Percentiles rank a stretch among this genome's conserved stretches.
phyloP scores from a whole-genome alignment of 1,139 yeast genomes.

The Scheffersomyces cryptocercus region DNA sequence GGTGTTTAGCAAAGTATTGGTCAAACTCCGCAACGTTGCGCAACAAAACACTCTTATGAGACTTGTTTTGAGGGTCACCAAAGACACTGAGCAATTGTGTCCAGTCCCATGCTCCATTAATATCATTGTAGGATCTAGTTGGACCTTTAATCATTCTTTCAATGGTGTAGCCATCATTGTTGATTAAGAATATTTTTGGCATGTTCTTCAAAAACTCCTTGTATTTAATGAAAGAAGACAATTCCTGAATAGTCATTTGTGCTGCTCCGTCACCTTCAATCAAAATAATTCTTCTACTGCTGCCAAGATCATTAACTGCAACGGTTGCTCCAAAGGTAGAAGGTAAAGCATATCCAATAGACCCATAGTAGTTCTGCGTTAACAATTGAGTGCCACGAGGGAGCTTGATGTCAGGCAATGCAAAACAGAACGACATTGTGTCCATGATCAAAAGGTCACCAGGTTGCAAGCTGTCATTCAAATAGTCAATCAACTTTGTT shows the following conservation, averaged over 20 bases:
- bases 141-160: constrained; percentile 85
- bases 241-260: constrained; percentile 85
- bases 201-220: constrained; percentile 36
- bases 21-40: constrained; percentile 30
- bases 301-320: constrained; percentile 59
- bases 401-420: constrained; percentile 60
- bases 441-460: constrained; percentile 72
- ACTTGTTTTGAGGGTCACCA: constrained; percentile 54
- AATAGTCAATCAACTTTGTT: constrained; percentile 29
- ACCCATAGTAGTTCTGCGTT: constrained; percentile 73
- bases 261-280: constrained; percentile 92
- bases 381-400: constrained; percentile 53
- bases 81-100: constrained; percentile 60
- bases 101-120: constrained; percentile 81
- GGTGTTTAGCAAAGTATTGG: constrained; percentile 13
- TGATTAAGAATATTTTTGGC: constrained; percentile 68
- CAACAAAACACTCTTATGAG: constrained; percentile 36
- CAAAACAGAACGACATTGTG: constrained; percentile 78
- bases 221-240: constrained; percentile 65
- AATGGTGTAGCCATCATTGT: constrained; percentile 84
- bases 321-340: constrained; percentile 78
- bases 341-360: constrained; percentile 86
- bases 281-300: constrained; percentile 58
- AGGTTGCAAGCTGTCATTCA: constrained; percentile 44
- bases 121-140: constrained; percentile 73